These are phyloP conservation scores for Paramecium caudatum DNA, from an alignment of 73 alveolate genomes.

Conservation along the genomic window DNA sequence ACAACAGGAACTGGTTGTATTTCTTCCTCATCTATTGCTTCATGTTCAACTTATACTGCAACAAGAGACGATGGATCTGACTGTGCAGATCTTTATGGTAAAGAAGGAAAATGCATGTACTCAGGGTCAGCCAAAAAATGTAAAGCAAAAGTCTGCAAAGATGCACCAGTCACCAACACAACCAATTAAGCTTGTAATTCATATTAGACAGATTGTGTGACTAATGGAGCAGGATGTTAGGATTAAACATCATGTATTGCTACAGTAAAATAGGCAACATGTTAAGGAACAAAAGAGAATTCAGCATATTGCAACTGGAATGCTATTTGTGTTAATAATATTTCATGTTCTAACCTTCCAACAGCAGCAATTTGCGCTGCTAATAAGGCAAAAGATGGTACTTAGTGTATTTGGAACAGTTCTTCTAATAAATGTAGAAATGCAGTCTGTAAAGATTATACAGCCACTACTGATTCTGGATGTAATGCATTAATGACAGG, in stretches of 20 bases:
- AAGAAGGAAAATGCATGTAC: not conserved
- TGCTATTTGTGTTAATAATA: not conserved
- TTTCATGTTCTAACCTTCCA: not conserved
- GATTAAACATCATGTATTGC: too few species aligned
- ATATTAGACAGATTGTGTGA: not conserved
- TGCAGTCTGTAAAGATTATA: too few species aligned
- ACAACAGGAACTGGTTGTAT: slow-evolving; percentile 51
- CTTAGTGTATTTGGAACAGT: not conserved
- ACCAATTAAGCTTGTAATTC: not conserved
- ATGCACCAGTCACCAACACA: not conserved
- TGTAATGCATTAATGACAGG: not conserved
- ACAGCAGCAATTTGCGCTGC: not conserved
- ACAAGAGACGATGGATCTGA: not conserved
- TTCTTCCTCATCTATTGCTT: not conserved
- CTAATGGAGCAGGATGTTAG: slow-evolving; percentile 42
- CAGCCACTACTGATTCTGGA: not conserved
- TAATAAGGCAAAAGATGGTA: not conserved
- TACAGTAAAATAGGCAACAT: too few species aligned
- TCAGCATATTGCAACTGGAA: not conserved
- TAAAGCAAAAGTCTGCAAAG: not conserved
- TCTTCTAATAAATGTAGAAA: not conserved
- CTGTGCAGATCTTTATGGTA: not conserved
- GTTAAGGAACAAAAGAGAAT: too few species aligned
- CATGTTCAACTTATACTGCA: not conserved
- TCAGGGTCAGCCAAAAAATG: too few species aligned